phyloP scores from a whole-genome alignment of 1,284 basidiomycete species.

The Apiotrichum siamense region DNA sequence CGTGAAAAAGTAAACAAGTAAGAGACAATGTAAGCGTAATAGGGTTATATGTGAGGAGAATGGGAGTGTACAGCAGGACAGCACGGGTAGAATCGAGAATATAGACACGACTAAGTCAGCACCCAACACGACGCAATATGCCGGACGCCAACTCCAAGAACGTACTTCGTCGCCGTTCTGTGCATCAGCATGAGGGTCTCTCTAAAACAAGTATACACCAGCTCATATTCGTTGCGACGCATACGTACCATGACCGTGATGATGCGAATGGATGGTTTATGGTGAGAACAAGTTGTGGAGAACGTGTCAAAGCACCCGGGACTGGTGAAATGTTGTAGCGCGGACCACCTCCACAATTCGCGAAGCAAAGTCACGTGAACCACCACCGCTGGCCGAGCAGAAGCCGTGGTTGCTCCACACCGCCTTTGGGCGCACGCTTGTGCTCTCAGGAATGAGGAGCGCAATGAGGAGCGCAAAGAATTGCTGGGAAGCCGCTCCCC shows the following conservation, averaged over 20 bases:
- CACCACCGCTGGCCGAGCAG: too few species aligned
- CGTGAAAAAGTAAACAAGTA: too few species aligned
- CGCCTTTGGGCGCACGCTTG: neutral
- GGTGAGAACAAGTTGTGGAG: neutral
- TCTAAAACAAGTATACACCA: neutral
- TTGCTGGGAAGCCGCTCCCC: too few species aligned
- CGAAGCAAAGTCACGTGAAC: neutral
- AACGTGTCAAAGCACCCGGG: neutral
- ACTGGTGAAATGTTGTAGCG: neutral
- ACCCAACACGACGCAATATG: too few species aligned
- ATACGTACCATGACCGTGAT: too few species aligned
- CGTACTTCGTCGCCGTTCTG: neutral
- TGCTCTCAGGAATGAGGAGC: too few species aligned
- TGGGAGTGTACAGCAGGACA: neutral
- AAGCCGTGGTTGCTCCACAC: too few species aligned
- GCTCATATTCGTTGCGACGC: neutral
- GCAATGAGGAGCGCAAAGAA: too few species aligned
- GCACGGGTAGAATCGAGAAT: neutral
- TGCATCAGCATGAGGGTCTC: neutral
- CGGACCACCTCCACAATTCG: conserved; percentile 8
- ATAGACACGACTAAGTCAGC: neutral
- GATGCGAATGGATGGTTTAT: neutral
- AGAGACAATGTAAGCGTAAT: too few species aligned
- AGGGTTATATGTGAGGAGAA: neutral
- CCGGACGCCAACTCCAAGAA: neutral